Base-by-base conservation (phyloP, 371 early-diverging fungal genomes). In the Rhizopus arrhizus region DNA sequence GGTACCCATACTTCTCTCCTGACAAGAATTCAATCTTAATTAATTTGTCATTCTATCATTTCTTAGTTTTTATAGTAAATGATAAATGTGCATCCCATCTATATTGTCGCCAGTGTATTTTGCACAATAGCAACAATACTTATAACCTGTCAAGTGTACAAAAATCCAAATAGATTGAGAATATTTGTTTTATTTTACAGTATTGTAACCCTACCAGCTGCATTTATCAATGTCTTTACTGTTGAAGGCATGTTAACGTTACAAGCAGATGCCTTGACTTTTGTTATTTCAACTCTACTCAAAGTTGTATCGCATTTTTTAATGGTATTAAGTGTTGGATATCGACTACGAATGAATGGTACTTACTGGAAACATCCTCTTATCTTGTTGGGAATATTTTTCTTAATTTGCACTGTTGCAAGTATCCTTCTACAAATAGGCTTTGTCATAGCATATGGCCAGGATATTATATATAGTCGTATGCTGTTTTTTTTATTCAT, bases 261-360 rank as follows among this genome's bases (percentile, higher is more conserved):
- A 6, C 52, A 53, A 48, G 35, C 34, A 3, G 58, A 64, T 48
- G 58, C 54, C 1, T 3, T 64, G 7, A 41, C 53, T 2, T 64
- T 58, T 42, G 22, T 64, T 5, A 43, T 58, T 1, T 41, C 58
- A 22, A 64, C 64, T 15, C 48, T 58, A 11, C 33, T 64, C 5
- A 64, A 58, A 58, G 33, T 34, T 22, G 22, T 64, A 5, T 28
- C 53, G 4, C 64, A 64, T 42, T 58, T 64, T 28, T 64, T 56
- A 10, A 64, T 64, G 64, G 13, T 64, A 34, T 38, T 58, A 13
- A 58, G 58, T 12, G 49, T 64, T 16, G 64, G 59, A 13, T 41
- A 58, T 41, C 52, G 64, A 49, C 12, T 64, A 42, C 31, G 64
- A 34, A n/a, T 40, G 5, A 53, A 40, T 28, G 54, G 53, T n/a